Conservation (phyloP, 768 basidiomycete species). For the Naganishia vaughanmartiniae region DNA sequence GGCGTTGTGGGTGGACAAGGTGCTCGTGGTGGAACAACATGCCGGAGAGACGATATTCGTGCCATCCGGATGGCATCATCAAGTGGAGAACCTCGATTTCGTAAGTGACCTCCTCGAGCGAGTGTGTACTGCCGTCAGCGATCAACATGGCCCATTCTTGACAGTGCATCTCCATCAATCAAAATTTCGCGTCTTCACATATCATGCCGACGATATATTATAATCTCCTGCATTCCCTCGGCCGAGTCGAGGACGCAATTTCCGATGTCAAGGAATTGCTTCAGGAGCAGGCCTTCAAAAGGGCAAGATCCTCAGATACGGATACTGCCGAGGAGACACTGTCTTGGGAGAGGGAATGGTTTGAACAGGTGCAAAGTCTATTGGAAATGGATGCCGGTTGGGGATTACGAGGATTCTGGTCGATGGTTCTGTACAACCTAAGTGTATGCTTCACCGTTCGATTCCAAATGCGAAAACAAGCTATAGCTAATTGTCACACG, state of each 20-base stretch:
- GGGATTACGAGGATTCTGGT: conserved; percentile 47
- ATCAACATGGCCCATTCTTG: not conserved
- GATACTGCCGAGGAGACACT: not conserved
- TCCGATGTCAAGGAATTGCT: conserved; percentile 40
- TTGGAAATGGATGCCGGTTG: conserved; percentile 49
- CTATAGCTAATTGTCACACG: not conserved
- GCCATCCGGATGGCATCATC: conserved; percentile 51
- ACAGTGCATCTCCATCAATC: conserved; percentile 53
- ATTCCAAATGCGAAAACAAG: not conserved
- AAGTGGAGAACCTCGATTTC: conserved; percentile 48
- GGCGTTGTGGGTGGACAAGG: conserved; percentile 25
- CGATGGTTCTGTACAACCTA: conserved; percentile 39
- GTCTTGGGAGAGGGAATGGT: conserved; percentile 47
- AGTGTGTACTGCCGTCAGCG: not conserved
- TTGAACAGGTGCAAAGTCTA: conserved; percentile 45
- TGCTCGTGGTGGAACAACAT: conserved; percentile 39
- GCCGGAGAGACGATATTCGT: conserved; percentile 52
- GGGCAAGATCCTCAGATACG: not conserved
- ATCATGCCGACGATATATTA: conserved; percentile 46
- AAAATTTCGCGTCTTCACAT: conserved; percentile 48
- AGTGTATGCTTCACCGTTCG: conserved; percentile 32
- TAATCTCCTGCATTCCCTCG: conserved; percentile 49
- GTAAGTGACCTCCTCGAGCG: conserved; percentile 32
- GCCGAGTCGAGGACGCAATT: conserved; percentile 45
- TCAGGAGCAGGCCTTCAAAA: conserved; percentile 20